Evolutionary conservation across 805 yeast species (phyloP).

Genomic region (Saccharomyces kudriavzevii): DNA sequence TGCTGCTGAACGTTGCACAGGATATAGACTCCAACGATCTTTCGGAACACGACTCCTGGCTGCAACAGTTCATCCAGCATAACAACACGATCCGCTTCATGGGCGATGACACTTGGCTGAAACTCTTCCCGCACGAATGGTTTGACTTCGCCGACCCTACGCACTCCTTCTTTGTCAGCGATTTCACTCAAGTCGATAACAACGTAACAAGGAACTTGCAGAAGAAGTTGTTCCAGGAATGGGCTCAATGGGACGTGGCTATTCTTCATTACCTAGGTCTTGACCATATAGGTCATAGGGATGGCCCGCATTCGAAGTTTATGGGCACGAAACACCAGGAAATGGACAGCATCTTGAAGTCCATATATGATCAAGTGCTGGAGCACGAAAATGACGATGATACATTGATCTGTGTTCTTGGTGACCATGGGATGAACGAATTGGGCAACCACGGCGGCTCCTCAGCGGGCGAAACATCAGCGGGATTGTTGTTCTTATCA

Average conservation of each 20-base stretch:
- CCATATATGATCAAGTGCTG: constrained; percentile 38
- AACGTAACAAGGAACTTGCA: constrained; percentile 87
- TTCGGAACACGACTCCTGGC: constrained; percentile 78
- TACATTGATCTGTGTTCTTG: constrained; percentile 68
- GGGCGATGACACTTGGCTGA: constrained; percentile 98
- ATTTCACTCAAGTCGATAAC: constrained; percentile 85
- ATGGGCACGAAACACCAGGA: constrained; percentile 81
- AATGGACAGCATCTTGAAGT: constrained; percentile 64
- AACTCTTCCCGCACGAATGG: constrained; percentile 60
- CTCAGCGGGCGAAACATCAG: constrained; percentile 82
- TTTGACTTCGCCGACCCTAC: constrained; percentile 77
- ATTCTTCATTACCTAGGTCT: constrained; percentile 87
- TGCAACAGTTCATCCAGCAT: constrained; percentile 47
- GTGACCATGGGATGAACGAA: constrained; percentile 96
- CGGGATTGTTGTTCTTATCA: constrained; percentile 68
- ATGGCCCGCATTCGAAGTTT: constrained; percentile 74
- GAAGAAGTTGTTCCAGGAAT: constrained; percentile 37
- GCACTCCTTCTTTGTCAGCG: constrained; percentile 87
- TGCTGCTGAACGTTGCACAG: constrained; percentile 87
- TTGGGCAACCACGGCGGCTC: constrained; percentile 97
- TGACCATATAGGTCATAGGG: constrained; percentile 97
- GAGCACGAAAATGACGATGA: constrained; percentile 32
- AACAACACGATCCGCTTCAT: constrained; percentile 57
- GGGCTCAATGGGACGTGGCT: constrained; percentile 67
- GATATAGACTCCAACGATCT: constrained; percentile 66